Percentiles rank a stretch among this genome's conserved stretches.
These are phyloP conservation scores for Arthrobotrys entomopaga DNA, from an alignment of 2,329 filamentous ascomycete genomes.

Conservation along the genomic window DNA sequence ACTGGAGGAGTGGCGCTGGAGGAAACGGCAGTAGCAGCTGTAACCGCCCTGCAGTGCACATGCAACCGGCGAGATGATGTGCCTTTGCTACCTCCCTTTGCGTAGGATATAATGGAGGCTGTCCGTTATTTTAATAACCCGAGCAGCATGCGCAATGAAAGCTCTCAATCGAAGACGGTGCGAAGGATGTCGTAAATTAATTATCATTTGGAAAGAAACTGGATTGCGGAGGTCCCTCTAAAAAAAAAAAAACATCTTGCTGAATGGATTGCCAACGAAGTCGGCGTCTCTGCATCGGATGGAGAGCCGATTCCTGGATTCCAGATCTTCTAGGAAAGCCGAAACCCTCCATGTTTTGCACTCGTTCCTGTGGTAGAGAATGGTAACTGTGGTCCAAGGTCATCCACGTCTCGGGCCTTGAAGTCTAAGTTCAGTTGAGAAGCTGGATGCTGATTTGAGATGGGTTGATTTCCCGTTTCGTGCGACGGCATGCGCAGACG, in stretches of 20 bases:
- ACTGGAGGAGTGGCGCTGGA: slow-evolving; percentile 27
- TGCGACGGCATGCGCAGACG: slow-evolving; percentile 27
- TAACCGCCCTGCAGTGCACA: slow-evolving; percentile 22
- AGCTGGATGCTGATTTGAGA: slow-evolving; percentile 51
- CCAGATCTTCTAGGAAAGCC: slow-evolving; percentile 1
- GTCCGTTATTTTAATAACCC: too few species aligned
- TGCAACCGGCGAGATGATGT: too few species aligned
- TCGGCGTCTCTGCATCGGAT: too few species aligned
- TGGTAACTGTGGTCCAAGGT: slow-evolving; percentile 22
- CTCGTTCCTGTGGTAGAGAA: slow-evolving; percentile 13
- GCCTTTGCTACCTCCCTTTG: too few species aligned
- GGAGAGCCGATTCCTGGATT: neutral
- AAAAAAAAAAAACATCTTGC: too few species aligned
- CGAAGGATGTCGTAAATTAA: too few species aligned
- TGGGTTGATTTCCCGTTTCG: slow-evolving; percentile 46
- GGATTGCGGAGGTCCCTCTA: too few species aligned
- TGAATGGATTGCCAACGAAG: too few species aligned
- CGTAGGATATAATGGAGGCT: too few species aligned
- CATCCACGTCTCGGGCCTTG: slow-evolving; percentile 29
- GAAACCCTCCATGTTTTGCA: neutral
- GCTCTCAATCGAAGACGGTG: too few species aligned
- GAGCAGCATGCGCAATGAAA: too few species aligned
- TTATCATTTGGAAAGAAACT: too few species aligned
- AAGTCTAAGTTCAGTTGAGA: slow-evolving; percentile 41
- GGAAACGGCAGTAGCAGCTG: neutral